A percentile compares a stretch with the other conserved stretches of the same genome.
phyloP scores from a whole-genome alignment of 495 filamentous ascomycete genomes.

The Neurospora tetrasperma region DNA sequence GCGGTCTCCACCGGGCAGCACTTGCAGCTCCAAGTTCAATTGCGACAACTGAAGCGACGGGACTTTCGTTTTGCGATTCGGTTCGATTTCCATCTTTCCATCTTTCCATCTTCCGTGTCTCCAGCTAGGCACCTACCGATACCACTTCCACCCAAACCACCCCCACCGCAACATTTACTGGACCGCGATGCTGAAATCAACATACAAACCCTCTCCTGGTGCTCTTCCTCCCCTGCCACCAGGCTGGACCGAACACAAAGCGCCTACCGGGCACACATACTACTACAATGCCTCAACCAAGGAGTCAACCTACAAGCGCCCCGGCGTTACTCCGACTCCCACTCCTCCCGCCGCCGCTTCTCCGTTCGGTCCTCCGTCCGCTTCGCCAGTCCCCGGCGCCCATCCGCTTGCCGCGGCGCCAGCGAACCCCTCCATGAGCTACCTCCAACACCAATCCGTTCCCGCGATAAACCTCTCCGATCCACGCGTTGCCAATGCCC shows the following conservation, averaged over 20 bases:
- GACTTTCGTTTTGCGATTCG: background rate
- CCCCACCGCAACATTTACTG: too few relatives aligned
- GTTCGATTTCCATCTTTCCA: background rate
- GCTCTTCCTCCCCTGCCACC: conserved; percentile 51
- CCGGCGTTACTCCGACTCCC: conserved; percentile 29
- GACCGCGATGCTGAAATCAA: conserved; percentile 50
- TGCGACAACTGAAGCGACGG: background rate
- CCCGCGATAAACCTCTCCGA: conserved; percentile 36
- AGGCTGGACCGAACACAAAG: conserved; percentile 90
- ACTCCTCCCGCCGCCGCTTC: conserved; percentile 7
- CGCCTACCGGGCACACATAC: conserved; percentile 79
- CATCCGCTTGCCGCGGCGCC: conserved; percentile 4
- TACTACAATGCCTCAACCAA: conserved; percentile 85
- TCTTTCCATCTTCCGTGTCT: background rate
- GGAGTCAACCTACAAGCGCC: conserved; percentile 76
- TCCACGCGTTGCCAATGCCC: conserved; percentile 33
- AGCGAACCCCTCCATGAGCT: conserved; percentile 26
- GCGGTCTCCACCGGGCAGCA: background rate
- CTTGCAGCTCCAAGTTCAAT: background rate
- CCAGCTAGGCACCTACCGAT: background rate
- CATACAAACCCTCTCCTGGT: conserved; percentile 41
- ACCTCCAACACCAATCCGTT: conserved; percentile 34
- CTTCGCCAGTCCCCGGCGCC: background rate
- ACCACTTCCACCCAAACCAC: background rate
- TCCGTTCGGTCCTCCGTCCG: conserved; percentile 2